phyloP scores from a whole-genome alignment of 1,284 basidiomycete genomes.

The Bjerkandera adusta region DNA sequence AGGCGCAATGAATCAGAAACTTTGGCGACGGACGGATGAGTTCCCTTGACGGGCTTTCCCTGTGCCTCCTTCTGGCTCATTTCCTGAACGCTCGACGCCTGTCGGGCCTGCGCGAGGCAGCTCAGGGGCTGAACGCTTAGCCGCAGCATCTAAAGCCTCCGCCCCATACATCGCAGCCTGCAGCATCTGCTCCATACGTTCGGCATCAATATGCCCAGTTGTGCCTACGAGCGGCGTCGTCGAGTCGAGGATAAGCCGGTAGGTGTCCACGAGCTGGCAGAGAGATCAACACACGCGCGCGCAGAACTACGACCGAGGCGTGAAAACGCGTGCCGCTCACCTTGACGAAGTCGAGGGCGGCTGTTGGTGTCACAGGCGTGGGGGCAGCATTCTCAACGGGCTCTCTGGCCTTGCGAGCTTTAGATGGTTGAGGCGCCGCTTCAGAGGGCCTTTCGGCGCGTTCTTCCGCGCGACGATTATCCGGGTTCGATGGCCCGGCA shows the following conservation, averaged over 20 bases:
- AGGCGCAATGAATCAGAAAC: constrained; percentile 9
- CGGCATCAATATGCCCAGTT: constrained; percentile 30
- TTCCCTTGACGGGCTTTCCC: constrained; percentile 23
- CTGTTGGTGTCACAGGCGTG: constrained; percentile 18
- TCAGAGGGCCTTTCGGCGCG: constrained; percentile 20
- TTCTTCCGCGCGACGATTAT: constrained; percentile 27
- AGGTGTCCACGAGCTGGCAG: constrained; percentile 44
- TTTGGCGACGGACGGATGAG: constrained; percentile 2
- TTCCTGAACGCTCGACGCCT: constrained; percentile 18
- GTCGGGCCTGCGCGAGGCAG: constrained; percentile 14
- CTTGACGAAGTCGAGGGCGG: constrained; percentile 51
- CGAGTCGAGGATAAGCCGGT: constrained; percentile 42
- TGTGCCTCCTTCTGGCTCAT: constrained; percentile 18
- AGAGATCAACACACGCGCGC: constrained; percentile 3
- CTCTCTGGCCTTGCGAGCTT: constrained; percentile 26
- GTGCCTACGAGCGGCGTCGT: constrained; percentile 31
- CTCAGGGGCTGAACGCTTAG: constrained; percentile 25
- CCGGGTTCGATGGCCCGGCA: constrained; percentile 26
- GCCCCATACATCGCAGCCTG: constrained; percentile 50
- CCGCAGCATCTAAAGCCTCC: constrained; percentile 46
- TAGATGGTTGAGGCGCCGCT: constrained; percentile 16
- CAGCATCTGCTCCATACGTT: constrained; percentile 44
- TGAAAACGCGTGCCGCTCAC: constrained; percentile 28
- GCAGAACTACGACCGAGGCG: constrained; percentile 2
- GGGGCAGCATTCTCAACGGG: constrained; percentile 21